Base-by-base conservation (phyloP, 257 asterid species). In the Ilex asprella region DNA sequence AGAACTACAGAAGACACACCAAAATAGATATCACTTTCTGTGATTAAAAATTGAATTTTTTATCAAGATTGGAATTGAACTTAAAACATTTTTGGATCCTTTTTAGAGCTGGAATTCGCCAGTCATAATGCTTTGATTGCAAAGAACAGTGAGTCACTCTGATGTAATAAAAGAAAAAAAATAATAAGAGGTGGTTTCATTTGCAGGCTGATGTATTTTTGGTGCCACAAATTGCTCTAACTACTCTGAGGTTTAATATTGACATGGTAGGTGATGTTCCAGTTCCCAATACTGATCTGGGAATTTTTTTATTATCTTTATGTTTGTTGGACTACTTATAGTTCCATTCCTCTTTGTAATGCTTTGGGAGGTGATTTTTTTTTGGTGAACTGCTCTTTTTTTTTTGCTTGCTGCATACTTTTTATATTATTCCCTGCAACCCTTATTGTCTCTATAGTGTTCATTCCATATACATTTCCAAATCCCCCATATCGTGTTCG, bases 121-220 rank as follows among this genome's bases (percentile, higher is more conserved):
- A 8, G 41, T 35, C 41, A 35, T 35, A 3, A 35, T 35, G 41
- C 8, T 35, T 35, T 35, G 41, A 35, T 35, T 3, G 2, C 7
- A 35, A 35, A 35, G 41, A 35, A 35, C 41, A 3, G 41, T 35
- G 8, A 35, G 41, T 35, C 7, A 8, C 8, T 35, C 41, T 35
- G 41, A 35, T 8, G 41, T 4, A 4, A 35, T 8, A 35, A 35
- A 35, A 35, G 5, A 4, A 35, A 35, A 35, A 8, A 35, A 35
- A 35, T 35, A 35, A 3, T 35, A 3, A 35, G 41, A 3, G 41
- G 5, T 35, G 41, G 5, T 35, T 8, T 60, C 55, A 35, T 63
- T 56, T 78, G 86, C 87, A 89, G 95, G 96, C 89, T 55, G 95
- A 89, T 67, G 89, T 86, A 58, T 86, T 89, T 75, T 78, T 89